Conservation (phyloP, 768 basidiomycete genomes). For the Termitomyces eurrhizus region DNA sequence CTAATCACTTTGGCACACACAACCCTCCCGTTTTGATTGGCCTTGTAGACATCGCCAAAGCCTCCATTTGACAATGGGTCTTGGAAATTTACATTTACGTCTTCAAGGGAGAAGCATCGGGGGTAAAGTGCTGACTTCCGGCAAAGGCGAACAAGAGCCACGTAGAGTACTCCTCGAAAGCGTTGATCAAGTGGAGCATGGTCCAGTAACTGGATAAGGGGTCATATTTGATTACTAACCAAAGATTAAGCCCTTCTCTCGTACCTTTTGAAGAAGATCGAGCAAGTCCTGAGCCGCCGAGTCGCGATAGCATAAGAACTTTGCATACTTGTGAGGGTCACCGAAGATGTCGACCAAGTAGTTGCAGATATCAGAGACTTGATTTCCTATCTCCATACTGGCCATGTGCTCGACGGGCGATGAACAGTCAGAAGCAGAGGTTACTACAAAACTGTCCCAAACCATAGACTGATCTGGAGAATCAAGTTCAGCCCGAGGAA, state of each 20-base stretch:
- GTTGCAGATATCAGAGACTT: constrained; percentile 12
- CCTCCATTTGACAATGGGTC: constrained; percentile 19
- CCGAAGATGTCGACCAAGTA: constrained; percentile 14
- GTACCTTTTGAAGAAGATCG: constrained; percentile 24
- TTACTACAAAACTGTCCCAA: constrained; percentile 9
- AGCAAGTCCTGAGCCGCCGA: constrained; percentile 18
- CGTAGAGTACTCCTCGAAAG: constrained; percentile 15
- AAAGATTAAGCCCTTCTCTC: neutral
- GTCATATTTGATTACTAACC: neutral
- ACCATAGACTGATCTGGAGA: neutral
- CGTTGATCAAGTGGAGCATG: constrained; percentile 9
- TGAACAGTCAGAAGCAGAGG: constrained; percentile 1
- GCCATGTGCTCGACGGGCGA: neutral
- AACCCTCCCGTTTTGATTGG: constrained; percentile 11
- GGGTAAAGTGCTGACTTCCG: constrained; percentile 25
- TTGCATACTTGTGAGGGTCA: constrained; percentile 15
- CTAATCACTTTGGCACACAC: constrained; percentile 26
- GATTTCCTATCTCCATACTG: neutral
- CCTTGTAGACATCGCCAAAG: constrained; percentile 27
- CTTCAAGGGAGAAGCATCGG: constrained; percentile 18
- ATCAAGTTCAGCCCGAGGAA: neutral
- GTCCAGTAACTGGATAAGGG: constrained; percentile 14
- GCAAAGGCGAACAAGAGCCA: constrained; percentile 22
- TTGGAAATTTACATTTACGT: constrained; percentile 3
- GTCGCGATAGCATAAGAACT: constrained; percentile 15